phyloP scores from a whole-genome alignment of 164 flowering plant genomes.

The Stephania yunnanensis region DNA sequence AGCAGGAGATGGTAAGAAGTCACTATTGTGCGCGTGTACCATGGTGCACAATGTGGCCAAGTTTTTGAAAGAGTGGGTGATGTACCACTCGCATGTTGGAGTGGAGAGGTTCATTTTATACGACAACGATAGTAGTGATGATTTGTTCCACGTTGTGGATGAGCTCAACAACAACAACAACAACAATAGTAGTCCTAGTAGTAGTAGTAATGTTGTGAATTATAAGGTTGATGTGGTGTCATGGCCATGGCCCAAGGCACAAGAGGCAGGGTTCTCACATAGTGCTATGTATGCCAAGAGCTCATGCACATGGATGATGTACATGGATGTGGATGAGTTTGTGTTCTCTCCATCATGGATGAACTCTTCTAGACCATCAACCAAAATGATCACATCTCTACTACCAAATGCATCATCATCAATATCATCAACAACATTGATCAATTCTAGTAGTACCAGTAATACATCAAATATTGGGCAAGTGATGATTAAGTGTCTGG shows the following conservation, averaged over 20 bases:
- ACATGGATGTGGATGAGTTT: conserved; percentile 82
- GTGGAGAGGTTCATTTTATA: conserved; percentile 67
- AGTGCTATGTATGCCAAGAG: conserved; percentile 29
- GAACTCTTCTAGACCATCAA: conserved; percentile 28
- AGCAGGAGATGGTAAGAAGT: conserved; percentile 10
- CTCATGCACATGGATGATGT: conserved; percentile 74
- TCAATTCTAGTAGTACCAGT: background rate
- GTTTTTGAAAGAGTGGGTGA: conserved; percentile 77
- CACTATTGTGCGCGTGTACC: conserved; percentile 66
- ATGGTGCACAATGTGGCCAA: conserved; percentile 78
- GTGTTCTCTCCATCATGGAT: conserved; percentile 60
- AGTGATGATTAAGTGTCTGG: conserved; percentile 47
- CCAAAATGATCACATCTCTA: conserved; percentile 30
- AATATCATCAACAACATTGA: too few relatives aligned
- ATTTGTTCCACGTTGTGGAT: conserved; percentile 22
- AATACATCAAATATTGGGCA: conserved; percentile 39
- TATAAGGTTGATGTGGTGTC: conserved; percentile 20
- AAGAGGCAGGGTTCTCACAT: conserved; percentile 95
- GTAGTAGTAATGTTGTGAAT: too few relatives aligned
- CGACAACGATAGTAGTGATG: conserved; percentile 81
- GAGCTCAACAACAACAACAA: conserved; percentile 24
- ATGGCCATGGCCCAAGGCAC: conserved; percentile 92
- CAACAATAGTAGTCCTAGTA: conserved; percentile 2
- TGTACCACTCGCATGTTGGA: conserved; percentile 62
- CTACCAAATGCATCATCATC: background rate